Evolutionary conservation across 1,139 yeast genomes (phyloP).

Genomic region (Arxiozyma telluris): DNA sequence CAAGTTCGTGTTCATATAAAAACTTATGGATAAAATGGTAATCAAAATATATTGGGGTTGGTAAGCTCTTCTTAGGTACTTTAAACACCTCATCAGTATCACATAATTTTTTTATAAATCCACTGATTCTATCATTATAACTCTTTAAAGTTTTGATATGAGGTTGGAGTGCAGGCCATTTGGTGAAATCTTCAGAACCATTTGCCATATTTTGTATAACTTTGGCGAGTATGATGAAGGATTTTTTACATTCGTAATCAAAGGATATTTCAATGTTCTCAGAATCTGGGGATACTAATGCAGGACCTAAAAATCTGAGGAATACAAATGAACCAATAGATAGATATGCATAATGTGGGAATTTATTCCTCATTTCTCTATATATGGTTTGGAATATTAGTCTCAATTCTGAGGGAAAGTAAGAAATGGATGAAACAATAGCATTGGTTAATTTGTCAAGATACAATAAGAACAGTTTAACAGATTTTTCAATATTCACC

Average conservation of each 20-base stretch:
- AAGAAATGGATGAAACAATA: slow-evolving; percentile 47
- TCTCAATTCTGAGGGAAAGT: slow-evolving; percentile 65
- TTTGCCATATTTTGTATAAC: slow-evolving; percentile 83
- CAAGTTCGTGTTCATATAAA: slow-evolving; percentile 51
- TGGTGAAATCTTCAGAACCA: slow-evolving; percentile 52
- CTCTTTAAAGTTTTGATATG: slow-evolving; percentile 38
- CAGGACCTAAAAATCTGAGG: slow-evolving; percentile 80
- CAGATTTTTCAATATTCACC: slow-evolving; percentile 33
- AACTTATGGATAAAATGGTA: slow-evolving; percentile 56
- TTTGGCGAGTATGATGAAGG: slow-evolving; percentile 74
- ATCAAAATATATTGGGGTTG: slow-evolving; percentile 30
- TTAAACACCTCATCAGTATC: slow-evolving; percentile 14
- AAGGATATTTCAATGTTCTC: slow-evolving; percentile 38
- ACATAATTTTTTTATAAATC: slow-evolving; percentile 38
- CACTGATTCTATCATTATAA: slow-evolving; percentile 39
- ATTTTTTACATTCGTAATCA: slow-evolving; percentile 49
- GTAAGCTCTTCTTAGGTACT: slow-evolving; percentile 14
- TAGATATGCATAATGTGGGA: slow-evolving; percentile 51
- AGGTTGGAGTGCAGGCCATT: slow-evolving; percentile 47
- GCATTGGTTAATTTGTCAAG: slow-evolving; percentile 51
- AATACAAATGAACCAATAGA: slow-evolving; percentile 88
- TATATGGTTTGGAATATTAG: slow-evolving; percentile 68
- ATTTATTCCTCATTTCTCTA: slow-evolving; percentile 52
- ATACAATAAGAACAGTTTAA: slow-evolving; percentile 45
- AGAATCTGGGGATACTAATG: slow-evolving; percentile 80